These are phyloP conservation scores for Lasiodiplodia theobromae DNA, from an alignment of 2,329 filamentous ascomycete species.

Conservation along the genomic window DNA sequence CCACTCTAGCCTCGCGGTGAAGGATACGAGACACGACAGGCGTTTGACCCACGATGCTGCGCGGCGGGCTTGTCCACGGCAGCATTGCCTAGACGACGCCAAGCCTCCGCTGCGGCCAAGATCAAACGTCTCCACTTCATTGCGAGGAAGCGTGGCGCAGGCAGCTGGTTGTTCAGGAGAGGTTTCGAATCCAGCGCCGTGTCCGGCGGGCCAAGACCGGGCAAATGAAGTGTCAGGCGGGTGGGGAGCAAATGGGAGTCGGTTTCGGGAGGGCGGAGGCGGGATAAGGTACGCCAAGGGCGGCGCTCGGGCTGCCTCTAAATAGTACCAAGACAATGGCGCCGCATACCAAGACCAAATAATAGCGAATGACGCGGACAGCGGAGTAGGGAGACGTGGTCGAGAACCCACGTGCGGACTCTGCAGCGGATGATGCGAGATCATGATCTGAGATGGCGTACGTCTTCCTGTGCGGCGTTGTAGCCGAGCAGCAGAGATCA, in stretches of 20 bases:
- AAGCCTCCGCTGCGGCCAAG: constrained; percentile 16
- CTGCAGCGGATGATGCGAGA: neutral
- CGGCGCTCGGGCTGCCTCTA: constrained; percentile 2
- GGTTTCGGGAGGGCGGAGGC: neutral
- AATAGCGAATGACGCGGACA: constrained; percentile 3
- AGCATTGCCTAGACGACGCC: constrained; percentile 7
- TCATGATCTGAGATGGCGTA: no score
- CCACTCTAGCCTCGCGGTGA: neutral
- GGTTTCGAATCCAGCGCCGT: neutral
- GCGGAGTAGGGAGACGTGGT: neutral
- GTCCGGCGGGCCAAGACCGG: constrained; percentile 8
- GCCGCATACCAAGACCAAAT: constrained; percentile 9
- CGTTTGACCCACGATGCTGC: neutral
- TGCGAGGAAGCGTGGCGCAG: neutral
- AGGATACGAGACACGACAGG: neutral
- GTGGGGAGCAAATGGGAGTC: neutral
- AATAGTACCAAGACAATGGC: constrained; percentile 1
- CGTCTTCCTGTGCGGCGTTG: neutral
- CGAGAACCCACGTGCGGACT: neutral
- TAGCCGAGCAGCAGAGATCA: neutral
- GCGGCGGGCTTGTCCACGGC: neutral
- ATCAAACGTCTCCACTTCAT: constrained; percentile 9
- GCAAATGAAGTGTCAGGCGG: constrained; percentile 6
- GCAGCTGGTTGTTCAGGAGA: neutral
- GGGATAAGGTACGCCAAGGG: constrained; percentile 12